Evolutionary conservation across 768 basidiomycete species (phyloP).

Genomic region (Suillus subluteus): DNA sequence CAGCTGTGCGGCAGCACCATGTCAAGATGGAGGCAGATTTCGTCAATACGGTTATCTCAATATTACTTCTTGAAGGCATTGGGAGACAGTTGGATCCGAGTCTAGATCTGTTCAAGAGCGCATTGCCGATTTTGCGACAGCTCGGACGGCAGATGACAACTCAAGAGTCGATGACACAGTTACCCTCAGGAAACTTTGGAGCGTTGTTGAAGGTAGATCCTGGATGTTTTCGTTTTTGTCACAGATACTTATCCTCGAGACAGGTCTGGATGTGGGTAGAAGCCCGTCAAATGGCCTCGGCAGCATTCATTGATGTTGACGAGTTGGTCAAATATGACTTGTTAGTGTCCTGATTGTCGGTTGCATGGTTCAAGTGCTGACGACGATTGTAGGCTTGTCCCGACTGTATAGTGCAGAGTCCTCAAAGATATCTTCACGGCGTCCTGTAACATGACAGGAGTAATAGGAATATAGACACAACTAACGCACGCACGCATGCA

Average conservation of each 20-base stretch:
- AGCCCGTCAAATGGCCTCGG: slow-evolving; percentile 82
- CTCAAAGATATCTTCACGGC: neutral
- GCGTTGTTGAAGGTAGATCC: slow-evolving; percentile 82
- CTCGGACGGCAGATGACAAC: slow-evolving; percentile 91
- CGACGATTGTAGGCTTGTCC: slow-evolving; percentile 46
- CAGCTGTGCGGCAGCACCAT: slow-evolving; percentile 85
- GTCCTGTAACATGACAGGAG: neutral
- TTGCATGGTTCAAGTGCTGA: slow-evolving; percentile 19
- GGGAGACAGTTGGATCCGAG: slow-evolving; percentile 91
- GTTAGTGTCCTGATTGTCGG: slow-evolving; percentile 49
- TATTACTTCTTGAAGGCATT: slow-evolving; percentile 93
- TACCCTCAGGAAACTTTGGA: slow-evolving; percentile 75
- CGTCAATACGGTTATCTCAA: slow-evolving; percentile 95
- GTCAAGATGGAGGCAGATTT: slow-evolving; percentile 99
- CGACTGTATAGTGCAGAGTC: slow-evolving; percentile 42
- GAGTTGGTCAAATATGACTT: slow-evolving; percentile 86
- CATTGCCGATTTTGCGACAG: slow-evolving; percentile 90
- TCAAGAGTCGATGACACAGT: slow-evolving; percentile 59
- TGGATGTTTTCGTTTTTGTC: neutral
- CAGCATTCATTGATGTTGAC: slow-evolving; percentile 81
- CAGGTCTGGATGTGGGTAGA: slow-evolving; percentile 95
- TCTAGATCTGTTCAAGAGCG: slow-evolving; percentile 93
- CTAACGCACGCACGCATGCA: neutral
- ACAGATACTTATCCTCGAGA: slow-evolving; percentile 15
- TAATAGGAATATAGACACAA: slow-evolving; percentile 8